A percentile compares a stretch with the other conserved stretches of the same genome.
Conservation (phyloP, 2,329 filamentous ascomycete genomes). For the Fusarium sp. region DNA sequence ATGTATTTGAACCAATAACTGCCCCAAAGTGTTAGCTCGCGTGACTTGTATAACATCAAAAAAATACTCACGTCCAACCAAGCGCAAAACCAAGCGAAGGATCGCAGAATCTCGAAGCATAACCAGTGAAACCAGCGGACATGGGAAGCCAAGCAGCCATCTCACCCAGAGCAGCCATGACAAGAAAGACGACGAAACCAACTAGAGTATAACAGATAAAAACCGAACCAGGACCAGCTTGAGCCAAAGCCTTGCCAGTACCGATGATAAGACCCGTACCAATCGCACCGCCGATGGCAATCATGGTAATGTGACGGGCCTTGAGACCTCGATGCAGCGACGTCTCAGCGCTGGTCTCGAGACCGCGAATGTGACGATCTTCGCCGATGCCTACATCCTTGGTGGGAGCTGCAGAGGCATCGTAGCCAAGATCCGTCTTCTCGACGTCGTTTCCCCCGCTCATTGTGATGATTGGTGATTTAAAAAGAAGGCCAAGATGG, state of each 20-base stretch:
- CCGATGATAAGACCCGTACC: conserved; percentile 82
- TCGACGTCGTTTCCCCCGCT: conserved; percentile 41
- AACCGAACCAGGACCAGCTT: conserved; percentile 72
- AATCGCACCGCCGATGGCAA: conserved; percentile 80
- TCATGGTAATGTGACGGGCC: conserved; percentile 68
- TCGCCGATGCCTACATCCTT: conserved; percentile 37
- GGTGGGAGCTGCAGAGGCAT: conserved; percentile 22
- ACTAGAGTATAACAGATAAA: conserved; percentile 78
- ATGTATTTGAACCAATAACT: conserved; percentile 82
- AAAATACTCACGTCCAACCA: conserved; percentile 71
- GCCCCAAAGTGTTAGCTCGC: conserved; percentile 19
- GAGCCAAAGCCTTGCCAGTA: conserved; percentile 66
- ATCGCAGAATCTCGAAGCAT: conserved; percentile 82
- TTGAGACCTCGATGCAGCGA: conserved; percentile 65
- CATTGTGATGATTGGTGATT: conserved; percentile 4
- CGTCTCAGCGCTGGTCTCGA: conserved; percentile 63
- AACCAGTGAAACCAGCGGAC: conserved; percentile 83
- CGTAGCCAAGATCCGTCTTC: conserved; percentile 44
- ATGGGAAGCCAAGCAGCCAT: conserved; percentile 88
- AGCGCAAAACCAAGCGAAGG: conserved; percentile 84
- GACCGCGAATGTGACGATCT: conserved; percentile 57
- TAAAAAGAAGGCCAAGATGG: neutral
- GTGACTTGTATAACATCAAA: neutral
- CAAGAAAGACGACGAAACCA: conserved; percentile 80
- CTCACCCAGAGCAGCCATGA: conserved; percentile 85